phyloP scores from a whole-genome alignment of 2,329 filamentous ascomycete genomes.

The Neurospora sp. region DNA sequence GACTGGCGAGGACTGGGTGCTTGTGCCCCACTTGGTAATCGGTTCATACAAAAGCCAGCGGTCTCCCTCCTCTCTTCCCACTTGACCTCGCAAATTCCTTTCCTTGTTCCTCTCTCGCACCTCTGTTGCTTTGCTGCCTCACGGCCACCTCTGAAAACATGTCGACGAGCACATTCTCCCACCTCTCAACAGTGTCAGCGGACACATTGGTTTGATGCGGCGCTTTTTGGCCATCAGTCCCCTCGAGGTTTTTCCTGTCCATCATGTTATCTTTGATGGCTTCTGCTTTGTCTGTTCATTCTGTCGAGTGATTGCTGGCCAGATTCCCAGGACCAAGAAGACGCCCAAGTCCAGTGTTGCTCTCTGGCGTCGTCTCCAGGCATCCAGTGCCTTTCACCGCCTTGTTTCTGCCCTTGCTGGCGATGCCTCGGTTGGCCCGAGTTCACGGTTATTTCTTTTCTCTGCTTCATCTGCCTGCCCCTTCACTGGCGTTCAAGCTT shows the following conservation, averaged over 20 bases:
- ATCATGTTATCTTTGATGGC: neutral
- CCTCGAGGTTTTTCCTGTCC: neutral
- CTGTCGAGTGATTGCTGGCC: neutral
- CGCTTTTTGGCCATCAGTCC: neutral
- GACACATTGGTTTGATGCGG: neutral
- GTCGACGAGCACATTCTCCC: neutral
- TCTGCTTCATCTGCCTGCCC: neutral
- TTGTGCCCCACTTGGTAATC: conserved; percentile 2
- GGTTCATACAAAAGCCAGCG: conserved; percentile 15
- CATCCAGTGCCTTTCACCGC: neutral
- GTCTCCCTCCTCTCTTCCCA: conserved; percentile 10
- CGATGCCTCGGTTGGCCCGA: neutral
- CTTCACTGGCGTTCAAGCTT: neutral
- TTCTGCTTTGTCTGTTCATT: neutral
- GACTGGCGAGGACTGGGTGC: conserved; percentile 8
- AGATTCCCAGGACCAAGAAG: neutral
- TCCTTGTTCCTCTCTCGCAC: conserved; percentile 8
- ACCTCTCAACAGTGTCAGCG: neutral
- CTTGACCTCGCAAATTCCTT: conserved; percentile 2
- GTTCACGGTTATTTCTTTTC: neutral
- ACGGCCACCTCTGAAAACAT: neutral
- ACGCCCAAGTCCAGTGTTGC: neutral
- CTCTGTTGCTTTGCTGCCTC: neutral
- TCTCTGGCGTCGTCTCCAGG: neutral
- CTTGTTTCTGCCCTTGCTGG: neutral